Evolutionary conservation across 2,329 filamentous ascomycete species (phyloP), one percentile per base, ranked within the genome.

Genomic region (Penicillium sp.): DNA sequence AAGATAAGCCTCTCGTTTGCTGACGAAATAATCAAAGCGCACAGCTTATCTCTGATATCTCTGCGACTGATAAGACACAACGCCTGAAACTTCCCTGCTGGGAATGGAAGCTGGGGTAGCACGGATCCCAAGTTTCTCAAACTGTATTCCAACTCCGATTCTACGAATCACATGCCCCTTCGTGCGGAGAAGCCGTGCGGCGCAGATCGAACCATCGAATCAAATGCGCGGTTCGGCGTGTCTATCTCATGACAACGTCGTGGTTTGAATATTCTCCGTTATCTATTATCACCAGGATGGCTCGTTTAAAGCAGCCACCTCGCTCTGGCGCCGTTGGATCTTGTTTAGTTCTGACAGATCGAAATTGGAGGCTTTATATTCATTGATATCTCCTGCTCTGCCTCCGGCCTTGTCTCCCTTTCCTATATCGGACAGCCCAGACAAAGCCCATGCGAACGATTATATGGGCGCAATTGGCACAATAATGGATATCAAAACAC

Each of bases 1-100:
- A 35, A 48, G 51, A 54, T 54, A 56, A 56, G 54, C 40, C 31
- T 40, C 44, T 29, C 37, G 48, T 43, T 35, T 35, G 49, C 44
- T 51, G 50, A 50, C 20, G 42, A 49, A 50, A 45, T 50, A 47
- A 41, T 37, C 42, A 20, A 27, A 42, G 33, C 45, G 32, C 15
- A 40, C 35, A 9, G 13, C 28, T 56, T 56, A 56, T 55, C 52
- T 52, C 32, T 47, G 25, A 38, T 52, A 51, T 50, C 48, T 29
- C 4, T 42, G 3, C 29, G 25, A 40, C 24, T 46, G 54, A 56
- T 54, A 56, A 56, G 45, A 42, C 24, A 46, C 24, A 12, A 40
- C 64, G 64, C 59, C 47, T 66, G 33, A 25, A 66, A 50, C 44
- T 66, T 52, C 63, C 63, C 38, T 58, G 32, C 45, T 60, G 48